Evolutionary conservation across 768 basidiomycete species (phyloP).

Genomic region (Pleurotus tuber-regium): DNA sequence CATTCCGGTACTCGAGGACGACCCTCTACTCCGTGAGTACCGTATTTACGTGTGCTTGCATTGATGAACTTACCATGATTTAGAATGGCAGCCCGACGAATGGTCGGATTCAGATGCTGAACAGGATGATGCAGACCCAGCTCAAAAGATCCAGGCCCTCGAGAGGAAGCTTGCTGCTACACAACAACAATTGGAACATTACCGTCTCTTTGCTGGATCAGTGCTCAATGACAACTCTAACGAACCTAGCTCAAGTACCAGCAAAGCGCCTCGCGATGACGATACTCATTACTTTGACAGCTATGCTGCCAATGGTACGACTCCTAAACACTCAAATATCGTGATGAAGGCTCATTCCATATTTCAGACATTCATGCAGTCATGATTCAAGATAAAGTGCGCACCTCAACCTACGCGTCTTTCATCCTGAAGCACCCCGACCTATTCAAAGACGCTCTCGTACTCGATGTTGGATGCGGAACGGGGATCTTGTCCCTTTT

Average conservation of each 20-base stretch:
- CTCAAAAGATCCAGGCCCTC: constrained; percentile 51
- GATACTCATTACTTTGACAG: constrained; percentile 94
- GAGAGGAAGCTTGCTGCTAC: constrained; percentile 61
- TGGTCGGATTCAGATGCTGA: constrained; percentile 81
- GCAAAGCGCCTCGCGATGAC: constrained; percentile 60
- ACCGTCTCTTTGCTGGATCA: constrained; percentile 51
- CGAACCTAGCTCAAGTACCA: constrained; percentile 24
- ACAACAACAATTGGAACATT: constrained; percentile 60
- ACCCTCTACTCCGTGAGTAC: constrained; percentile 82
- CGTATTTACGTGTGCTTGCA: constrained; percentile 2
- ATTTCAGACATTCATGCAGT: constrained; percentile 85
- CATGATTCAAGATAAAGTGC: constrained; percentile 95
- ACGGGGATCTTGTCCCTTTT: constrained; percentile 92
- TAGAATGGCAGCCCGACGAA: constrained; percentile 58
- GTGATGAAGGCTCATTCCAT: neutral
- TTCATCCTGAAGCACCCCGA: constrained; percentile 84
- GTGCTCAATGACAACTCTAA: constrained; percentile 40
- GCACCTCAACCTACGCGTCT: constrained; percentile 89
- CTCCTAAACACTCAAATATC: constrained; percentile 4
- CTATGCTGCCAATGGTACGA: constrained; percentile 81
- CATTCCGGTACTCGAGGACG: constrained; percentile 78
- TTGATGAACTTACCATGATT: too few species aligned
- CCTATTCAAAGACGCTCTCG: constrained; percentile 80
- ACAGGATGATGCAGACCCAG: constrained; percentile 30
- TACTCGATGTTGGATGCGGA: constrained; percentile 95